Evolutionary conservation across 75 land plant genomes (phyloP).

Genomic region (Cunninghamia lanceolata): DNA sequence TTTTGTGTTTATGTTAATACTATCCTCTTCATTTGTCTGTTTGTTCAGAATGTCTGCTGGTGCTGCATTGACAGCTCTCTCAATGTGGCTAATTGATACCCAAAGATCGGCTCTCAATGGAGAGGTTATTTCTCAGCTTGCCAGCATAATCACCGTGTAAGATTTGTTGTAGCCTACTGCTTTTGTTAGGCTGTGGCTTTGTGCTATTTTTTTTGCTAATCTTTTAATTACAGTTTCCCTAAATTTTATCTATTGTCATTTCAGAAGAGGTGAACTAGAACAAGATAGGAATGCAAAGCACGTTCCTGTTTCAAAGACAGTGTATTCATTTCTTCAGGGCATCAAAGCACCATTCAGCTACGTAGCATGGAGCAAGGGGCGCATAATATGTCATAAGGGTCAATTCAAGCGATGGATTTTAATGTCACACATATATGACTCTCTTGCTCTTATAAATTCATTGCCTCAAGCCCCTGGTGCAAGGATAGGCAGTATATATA

Average conservation of each 20-base stretch:
- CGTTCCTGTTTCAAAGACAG: conserved; percentile 69
- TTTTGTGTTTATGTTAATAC: background rate
- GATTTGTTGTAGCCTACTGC: conserved; percentile 7
- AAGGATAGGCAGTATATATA: background rate
- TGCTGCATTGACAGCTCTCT: conserved; percentile 70
- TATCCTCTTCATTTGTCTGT: background rate
- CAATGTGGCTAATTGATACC: conserved; percentile 75
- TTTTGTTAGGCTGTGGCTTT: background rate
- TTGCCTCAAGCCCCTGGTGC: background rate
- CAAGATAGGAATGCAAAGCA: conserved; percentile 35
- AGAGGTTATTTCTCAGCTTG: conserved; percentile 74
- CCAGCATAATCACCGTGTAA: conserved; percentile 74
- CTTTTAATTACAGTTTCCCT: conserved; percentile 7
- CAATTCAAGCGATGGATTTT: conserved; percentile 53
- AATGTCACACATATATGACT: background rate
- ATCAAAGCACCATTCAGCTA: conserved; percentile 59
- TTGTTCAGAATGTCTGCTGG: conserved; percentile 91
- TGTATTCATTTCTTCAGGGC: conserved; percentile 44
- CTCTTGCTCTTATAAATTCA: background rate
- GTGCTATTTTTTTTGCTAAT: background rate
- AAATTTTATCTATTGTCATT: background rate
- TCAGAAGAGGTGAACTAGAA: conserved; percentile 64
- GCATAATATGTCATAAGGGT: conserved; percentile 58
- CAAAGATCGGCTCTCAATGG: conserved; percentile 27
- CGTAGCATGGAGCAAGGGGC: conserved; percentile 86